Conservation (phyloP, 2,329 filamentous ascomycete species). For the Penicillium aurantiogriseum region DNA sequence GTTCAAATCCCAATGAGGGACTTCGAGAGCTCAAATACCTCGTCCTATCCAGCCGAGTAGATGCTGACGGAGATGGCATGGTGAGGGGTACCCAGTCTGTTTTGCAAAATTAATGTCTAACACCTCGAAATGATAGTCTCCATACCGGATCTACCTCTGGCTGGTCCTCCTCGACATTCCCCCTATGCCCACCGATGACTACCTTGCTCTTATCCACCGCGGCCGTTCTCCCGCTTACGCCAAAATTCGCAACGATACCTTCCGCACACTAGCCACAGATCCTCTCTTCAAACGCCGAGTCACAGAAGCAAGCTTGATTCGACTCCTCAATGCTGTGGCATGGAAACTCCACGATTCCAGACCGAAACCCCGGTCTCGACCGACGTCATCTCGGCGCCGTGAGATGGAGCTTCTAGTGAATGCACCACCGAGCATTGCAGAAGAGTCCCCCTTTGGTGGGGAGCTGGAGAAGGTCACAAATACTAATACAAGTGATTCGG, state of each 20-base stretch:
- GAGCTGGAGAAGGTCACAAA: slow-evolving; percentile 15
- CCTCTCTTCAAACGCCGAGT: slow-evolving; percentile 95
- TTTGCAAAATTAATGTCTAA: slow-evolving; percentile 9
- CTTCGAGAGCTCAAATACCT: slow-evolving; percentile 50
- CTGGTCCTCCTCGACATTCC: slow-evolving; percentile 86
- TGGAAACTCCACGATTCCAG: slow-evolving; percentile 85
- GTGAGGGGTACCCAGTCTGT: slow-evolving; percentile 31
- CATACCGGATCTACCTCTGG: slow-evolving; percentile 93
- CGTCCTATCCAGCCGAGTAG: slow-evolving; percentile 50
- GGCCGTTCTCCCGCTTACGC: slow-evolving; percentile 91
- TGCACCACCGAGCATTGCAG: slow-evolving; percentile 39
- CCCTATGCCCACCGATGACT: slow-evolving; percentile 79
- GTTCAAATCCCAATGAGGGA: slow-evolving; percentile 57
- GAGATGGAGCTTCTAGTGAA: slow-evolving; percentile 46
- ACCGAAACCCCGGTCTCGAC: slow-evolving; percentile 46
- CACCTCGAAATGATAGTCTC: slow-evolving; percentile 60
- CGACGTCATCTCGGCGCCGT: slow-evolving; percentile 47
- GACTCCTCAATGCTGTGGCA: slow-evolving; percentile 88
- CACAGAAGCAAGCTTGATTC: slow-evolving; percentile 90
- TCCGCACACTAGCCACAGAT: slow-evolving; percentile 92
- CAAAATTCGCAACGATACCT: slow-evolving; percentile 98
- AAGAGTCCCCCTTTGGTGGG: slow-evolving; percentile 51
- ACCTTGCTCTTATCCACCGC: slow-evolving; percentile 85
- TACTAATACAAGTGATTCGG: slow-evolving; percentile 59
- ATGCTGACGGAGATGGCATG: slow-evolving; percentile 55